Evolutionary conservation across 176 grass and related monocot species (phyloP), one percentile per base, ranked within the genome.

Genomic region (Carex kokanica): DNA sequence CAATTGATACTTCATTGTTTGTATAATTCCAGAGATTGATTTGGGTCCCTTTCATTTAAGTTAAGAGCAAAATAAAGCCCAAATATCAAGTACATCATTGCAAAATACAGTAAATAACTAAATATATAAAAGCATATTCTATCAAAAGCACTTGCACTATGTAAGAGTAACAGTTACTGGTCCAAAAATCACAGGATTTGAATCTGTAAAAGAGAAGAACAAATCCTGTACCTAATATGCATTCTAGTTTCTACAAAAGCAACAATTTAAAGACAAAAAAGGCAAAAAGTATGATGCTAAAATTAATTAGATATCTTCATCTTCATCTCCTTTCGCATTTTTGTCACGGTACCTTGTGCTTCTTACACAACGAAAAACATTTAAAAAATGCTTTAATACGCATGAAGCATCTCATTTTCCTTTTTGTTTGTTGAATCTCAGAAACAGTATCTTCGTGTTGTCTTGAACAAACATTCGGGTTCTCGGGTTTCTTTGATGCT

Each of bases 171-270:
- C 60, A 29, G 31, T 64, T 64, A 5, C 36, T 38, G 5, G 36
- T 38, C 38, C 29, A 64, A 66, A 82, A 64, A 64, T 64, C 79
- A 51, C 60, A 82, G 62, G 21, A 53, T 82, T 64, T 55, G 20
- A 82, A 53, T 82, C 80, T 82, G 60, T 34, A 64, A 82, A 82
- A 67, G 18, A 23, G 41, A 54, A 67, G 7, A 25, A 15, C 27
- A 66, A 82, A 82, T 18, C 59, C 80, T 27, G 62, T 53, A 15
- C 58, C 32, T 66, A 81, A 62, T 41, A 23, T 63, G 57, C 54
- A 61, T 81, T 25, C 36, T 64, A 61, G 53, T 14, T 49, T 82
- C n/a, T 63, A 65, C n/a, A 81, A 40, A 24, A 38, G 17, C 56
- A 81, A 64, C 12, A 32, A 32, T 5, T 31, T 65, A 31, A 32